Conservation (phyloP, 2,329 filamentous ascomycete genomes). For the Thelonectria discophora region DNA sequence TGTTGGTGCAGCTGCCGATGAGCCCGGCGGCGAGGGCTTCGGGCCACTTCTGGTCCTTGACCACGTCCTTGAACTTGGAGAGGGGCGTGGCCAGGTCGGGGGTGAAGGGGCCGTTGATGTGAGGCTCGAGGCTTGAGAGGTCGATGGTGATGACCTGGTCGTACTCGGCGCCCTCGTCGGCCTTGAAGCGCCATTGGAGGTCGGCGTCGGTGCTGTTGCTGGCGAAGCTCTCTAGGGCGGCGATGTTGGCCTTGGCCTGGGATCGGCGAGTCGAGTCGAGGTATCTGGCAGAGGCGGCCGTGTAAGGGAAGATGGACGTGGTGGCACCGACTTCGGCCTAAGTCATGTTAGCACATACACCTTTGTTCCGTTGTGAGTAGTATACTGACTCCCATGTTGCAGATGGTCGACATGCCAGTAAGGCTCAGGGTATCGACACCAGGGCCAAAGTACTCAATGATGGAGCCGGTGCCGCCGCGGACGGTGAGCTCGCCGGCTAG, state of each 20-base stretch:
- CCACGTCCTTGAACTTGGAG: constrained; percentile 95
- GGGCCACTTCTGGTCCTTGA: constrained; percentile 95
- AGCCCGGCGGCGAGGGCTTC: constrained; percentile 96
- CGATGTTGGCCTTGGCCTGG: constrained; percentile 73
- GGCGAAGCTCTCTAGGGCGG: constrained; percentile 65
- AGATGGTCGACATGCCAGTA: constrained; percentile 92
- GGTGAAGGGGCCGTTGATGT: constrained; percentile 99
- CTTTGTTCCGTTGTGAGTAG: too few relatives aligned
- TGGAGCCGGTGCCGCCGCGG: constrained; percentile 89
- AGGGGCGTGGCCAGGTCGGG: constrained; percentile 97
- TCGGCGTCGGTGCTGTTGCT: constrained; percentile 53
- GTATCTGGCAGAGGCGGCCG: constrained; percentile 83
- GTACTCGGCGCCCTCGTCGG: constrained; percentile 88
- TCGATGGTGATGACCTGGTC: constrained; percentile 97
- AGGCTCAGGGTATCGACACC: constrained; percentile 89
- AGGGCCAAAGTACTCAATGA: constrained; percentile 93
- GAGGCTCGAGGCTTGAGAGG: constrained; percentile 91
- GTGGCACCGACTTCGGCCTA: constrained; percentile 88
- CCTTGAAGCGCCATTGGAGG: constrained; percentile 71
- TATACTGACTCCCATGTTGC: constrained; percentile 75
- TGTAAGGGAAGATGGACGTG: constrained; percentile 95
- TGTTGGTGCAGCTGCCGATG: constrained; percentile 98
- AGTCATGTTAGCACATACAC: not conserved
- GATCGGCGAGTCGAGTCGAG: constrained; percentile 78
- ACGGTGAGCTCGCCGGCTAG: constrained; percentile 92